Evolutionary conservation across 805 yeast genomes (phyloP).

Genomic region (Candida qinlingensis): DNA sequence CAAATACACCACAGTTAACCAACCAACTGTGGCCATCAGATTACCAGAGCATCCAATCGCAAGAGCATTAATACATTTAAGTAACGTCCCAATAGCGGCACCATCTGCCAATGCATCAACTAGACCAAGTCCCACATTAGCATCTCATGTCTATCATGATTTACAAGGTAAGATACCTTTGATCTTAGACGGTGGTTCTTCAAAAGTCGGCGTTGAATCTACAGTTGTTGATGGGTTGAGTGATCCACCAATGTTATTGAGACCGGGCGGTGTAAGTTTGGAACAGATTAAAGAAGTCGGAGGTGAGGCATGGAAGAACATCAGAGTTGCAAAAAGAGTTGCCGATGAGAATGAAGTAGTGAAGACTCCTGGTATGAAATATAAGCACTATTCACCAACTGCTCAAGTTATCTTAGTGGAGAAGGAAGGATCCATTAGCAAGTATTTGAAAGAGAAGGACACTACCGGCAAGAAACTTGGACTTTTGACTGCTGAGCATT

Average conservation of each 20-base stretch:
- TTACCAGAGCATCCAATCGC: slow-evolving; percentile 87
- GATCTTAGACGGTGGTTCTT: slow-evolving; percentile 87
- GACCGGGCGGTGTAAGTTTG: slow-evolving; percentile 91
- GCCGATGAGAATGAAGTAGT: slow-evolving; percentile 67
- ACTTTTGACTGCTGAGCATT: slow-evolving; percentile 37
- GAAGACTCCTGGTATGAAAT: slow-evolving; percentile 97
- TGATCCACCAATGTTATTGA: slow-evolving; percentile 75
- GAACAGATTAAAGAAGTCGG: slow-evolving; percentile 68
- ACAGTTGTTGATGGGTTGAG: slow-evolving; percentile 91
- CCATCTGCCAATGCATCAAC: slow-evolving; percentile 98
- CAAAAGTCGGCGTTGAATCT: slow-evolving; percentile 86
- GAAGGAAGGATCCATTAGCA: slow-evolving; percentile 25
- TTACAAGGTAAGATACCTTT: slow-evolving; percentile 73
- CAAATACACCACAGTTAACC: slow-evolving; percentile 75
- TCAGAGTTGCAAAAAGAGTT: slow-evolving; percentile 57
- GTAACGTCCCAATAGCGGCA: slow-evolving; percentile 91
- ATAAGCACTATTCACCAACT: slow-evolving; percentile 88
- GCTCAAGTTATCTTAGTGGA: slow-evolving; percentile 74
- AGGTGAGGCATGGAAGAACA: slow-evolving; percentile 61
- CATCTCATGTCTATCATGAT: slow-evolving; percentile 81
- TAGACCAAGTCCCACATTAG: slow-evolving; percentile 87
- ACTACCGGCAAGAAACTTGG: slow-evolving; percentile 39
- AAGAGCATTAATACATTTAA: slow-evolving; percentile 76
- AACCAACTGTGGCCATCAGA: slow-evolving; percentile 87
- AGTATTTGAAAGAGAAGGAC: slow-evolving; percentile 27